Evolutionary conservation across 2,329 filamentous ascomycete species (phyloP), one percentile per base, ranked within the genome.

Genomic region (Leptosphaerulina australis): DNA sequence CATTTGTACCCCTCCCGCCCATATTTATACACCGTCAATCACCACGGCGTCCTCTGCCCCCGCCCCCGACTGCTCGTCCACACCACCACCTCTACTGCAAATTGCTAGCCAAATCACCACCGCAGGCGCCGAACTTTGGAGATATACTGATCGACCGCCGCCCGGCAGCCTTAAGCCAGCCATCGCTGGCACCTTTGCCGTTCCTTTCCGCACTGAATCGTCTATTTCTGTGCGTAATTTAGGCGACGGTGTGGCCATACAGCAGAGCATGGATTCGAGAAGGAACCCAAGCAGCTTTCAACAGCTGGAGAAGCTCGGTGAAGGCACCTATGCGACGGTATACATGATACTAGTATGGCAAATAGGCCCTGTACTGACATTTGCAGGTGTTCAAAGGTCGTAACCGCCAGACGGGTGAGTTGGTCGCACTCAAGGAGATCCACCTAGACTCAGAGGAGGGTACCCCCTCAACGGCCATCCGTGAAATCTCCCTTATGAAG

Each of bases 401-500:
- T 60, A 99, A 99, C 75, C 85, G 94, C 63, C 92, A 97, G 75
- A 97, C 94, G 0, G 94, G 94, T 68, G 92, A 97, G 75, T 87
- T 96, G 53, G 94, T 99, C 28, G 94, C 94, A 5, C 82, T 99
- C 58, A 99, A 99, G 76, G 94, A 99, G 77, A 99, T 99, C 65
- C 94, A 99, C 72, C 89, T 99, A 56, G 94, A 99, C 75, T 96
- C 90, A 39, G 94, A 99, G 79, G 94, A 99, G 79, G 94, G 94
- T 64, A 99, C 94, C 0, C 94, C 94, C 3, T 95, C 90, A 41
- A 99, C 94, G 0, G 94, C 94, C 36, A 99, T 99, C 72, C 90
- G 94, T 68, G 94, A 99, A 76, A 99, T 99, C 67, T 97, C 92
- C 1, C 82, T 99, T 49, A 97, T 99, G 94, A 99, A 99, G 77